Percentiles rank a stretch among this genome's conserved stretches.
Evolutionary conservation across 305 asterid genomes (phyloP).

Genomic region (Rubia tinctorum): DNA sequence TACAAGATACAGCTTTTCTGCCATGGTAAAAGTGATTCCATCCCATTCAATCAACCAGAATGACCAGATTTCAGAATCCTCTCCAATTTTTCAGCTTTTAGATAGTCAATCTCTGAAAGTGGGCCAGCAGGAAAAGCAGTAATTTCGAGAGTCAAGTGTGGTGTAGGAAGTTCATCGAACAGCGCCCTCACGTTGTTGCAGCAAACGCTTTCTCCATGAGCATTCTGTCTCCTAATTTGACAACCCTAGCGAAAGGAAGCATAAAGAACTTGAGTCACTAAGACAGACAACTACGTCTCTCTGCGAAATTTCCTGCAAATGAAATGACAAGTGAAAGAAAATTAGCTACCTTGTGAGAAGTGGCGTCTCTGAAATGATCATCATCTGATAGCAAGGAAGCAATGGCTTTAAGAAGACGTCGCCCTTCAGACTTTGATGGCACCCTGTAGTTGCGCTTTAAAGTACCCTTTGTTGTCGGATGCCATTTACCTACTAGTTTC

Average conservation of each 20-base stretch:
- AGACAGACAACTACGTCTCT: neutral
- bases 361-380: slow-evolving; percentile 92
- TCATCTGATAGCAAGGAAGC: slow-evolving; percentile 91
- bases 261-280: neutral
- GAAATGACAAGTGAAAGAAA: slow-evolving; percentile 1
- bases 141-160: slow-evolving; percentile 76
- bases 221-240: slow-evolving; percentile 91
- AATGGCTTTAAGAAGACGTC: slow-evolving; percentile 67
- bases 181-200: slow-evolving; percentile 92
- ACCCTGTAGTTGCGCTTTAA: slow-evolving; percentile 86
- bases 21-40: neutral
- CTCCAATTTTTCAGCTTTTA: slow-evolving; percentile 87
- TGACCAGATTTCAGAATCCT: slow-evolving; percentile 86
- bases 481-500: slow-evolving; percentile 95
- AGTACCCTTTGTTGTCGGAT: slow-evolving; percentile 94
- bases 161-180: slow-evolving; percentile 97
- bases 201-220: slow-evolving; percentile 95
- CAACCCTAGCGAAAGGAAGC: slow-evolving; percentile 57
- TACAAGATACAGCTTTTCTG: neutral
- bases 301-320: neutral
- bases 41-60: slow-evolving; percentile 38
- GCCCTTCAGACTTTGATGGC: slow-evolving; percentile 79
- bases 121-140: slow-evolving; percentile 94
- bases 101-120: slow-evolving; percentile 70
- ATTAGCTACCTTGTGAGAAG: slow-evolving; percentile 79